Evolutionary conservation across 768 basidiomycete species (phyloP).

Genomic region (Lanmaoa pseudosensibilis): DNA sequence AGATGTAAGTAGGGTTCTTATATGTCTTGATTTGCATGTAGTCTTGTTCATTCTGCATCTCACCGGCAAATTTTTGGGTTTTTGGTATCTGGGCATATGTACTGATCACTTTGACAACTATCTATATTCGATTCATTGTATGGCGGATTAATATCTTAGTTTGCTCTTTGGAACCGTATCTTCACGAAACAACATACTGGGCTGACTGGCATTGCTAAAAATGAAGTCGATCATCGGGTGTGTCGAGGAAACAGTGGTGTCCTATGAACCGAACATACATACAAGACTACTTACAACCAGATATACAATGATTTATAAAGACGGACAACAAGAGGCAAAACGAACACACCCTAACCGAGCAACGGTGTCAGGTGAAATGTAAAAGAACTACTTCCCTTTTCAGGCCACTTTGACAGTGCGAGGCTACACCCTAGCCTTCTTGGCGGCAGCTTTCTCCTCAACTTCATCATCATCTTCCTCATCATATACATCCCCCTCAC

Average conservation of each 20-base stretch:
- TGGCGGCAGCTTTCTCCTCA: conserved; percentile 11
- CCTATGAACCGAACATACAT: neutral
- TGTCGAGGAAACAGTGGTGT: neutral
- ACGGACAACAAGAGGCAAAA: neutral
- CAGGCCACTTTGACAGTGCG: neutral
- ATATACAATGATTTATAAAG: conserved; percentile 22
- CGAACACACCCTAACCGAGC: neutral
- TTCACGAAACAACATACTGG: neutral
- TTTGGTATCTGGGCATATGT: neutral
- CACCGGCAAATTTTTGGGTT: neutral
- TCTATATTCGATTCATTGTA: neutral
- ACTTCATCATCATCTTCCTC: conserved; percentile 13
- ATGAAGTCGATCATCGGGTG: neutral
- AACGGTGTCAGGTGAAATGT: neutral
- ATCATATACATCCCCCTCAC: conserved; percentile 2
- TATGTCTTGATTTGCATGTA: neutral
- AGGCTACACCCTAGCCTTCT: conserved; percentile 30
- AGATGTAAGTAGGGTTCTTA: neutral
- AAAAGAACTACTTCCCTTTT: neutral
- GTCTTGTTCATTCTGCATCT: neutral
- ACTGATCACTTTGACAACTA: neutral
- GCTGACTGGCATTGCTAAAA: neutral
- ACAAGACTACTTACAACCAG: neutral
- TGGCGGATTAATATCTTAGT: neutral
- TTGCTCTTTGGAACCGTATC: neutral